Conservation (phyloP, 2,329 filamentous ascomycete species). For the Verticillium dahliae region DNA sequence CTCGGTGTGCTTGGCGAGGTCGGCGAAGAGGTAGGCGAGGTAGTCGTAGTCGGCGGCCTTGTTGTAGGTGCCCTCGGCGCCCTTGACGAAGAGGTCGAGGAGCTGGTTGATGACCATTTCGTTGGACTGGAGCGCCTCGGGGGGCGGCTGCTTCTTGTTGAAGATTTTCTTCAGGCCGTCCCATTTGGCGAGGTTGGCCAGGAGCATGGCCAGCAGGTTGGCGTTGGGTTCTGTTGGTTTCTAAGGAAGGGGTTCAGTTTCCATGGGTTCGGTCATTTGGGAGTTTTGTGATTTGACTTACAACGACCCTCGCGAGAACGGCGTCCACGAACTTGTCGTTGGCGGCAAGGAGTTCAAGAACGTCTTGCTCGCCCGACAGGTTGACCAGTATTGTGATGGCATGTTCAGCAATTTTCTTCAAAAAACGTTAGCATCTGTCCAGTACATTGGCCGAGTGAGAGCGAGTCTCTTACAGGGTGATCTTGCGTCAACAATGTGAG, state of each 20-base stretch:
- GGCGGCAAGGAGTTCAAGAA: slow-evolving; percentile 64
- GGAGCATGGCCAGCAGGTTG: slow-evolving; percentile 81
- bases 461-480: slow-evolving; percentile 55
- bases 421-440: neutral
- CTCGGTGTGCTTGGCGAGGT: slow-evolving; percentile 75
- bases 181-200: slow-evolving; percentile 85
- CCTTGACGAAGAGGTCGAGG: slow-evolving; percentile 93
- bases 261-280: neutral
- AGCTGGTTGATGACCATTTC: slow-evolving; percentile 79
- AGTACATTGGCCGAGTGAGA: neutral
- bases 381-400: slow-evolving; percentile 88
- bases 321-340: slow-evolving; percentile 78
- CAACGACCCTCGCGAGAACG: slow-evolving; percentile 67
- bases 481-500: slow-evolving; percentile 83
- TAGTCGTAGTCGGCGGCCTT: slow-evolving; percentile 85
- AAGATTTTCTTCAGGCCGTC: slow-evolving; percentile 66
- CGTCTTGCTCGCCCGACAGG: slow-evolving; percentile 67
- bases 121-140: slow-evolving; percentile 65
- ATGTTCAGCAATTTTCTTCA: slow-evolving; percentile 83
- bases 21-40: slow-evolving; percentile 87
- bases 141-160: slow-evolving; percentile 58
- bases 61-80: slow-evolving; percentile 76
- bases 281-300: slow-evolving; percentile 34
- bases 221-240: slow-evolving; percentile 71
- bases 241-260: slow-evolving; percentile 18